A percentile compares a stretch with the other conserved stretches of the same genome.
Evolutionary conservation across 2,329 filamentous ascomycete species (phyloP).

Genomic region (Exserohilum rostratum): DNA sequence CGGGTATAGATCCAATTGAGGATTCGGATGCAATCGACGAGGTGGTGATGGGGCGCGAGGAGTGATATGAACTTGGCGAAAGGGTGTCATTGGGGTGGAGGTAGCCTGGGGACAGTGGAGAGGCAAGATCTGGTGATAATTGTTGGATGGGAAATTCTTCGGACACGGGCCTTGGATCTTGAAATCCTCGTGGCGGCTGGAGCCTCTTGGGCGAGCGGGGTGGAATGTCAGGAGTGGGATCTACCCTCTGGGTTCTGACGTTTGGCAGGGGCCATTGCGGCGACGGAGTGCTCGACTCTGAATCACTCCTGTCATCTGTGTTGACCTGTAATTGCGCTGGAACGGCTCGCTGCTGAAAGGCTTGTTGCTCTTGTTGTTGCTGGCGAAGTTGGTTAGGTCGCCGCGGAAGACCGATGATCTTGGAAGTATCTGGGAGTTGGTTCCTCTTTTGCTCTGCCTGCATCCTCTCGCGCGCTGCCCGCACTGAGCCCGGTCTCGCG

Average conservation of each 20-base stretch:
- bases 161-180: constrained; percentile 49
- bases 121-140: constrained; percentile 30
- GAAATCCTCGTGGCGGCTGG: constrained; percentile 45
- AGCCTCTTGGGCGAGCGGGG: constrained; percentile 39
- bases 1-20: constrained; percentile 50
- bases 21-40: constrained; percentile 50
- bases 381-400: constrained; percentile 44
- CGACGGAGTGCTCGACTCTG: constrained; percentile 38
- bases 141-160: constrained; percentile 45
- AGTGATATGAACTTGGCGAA: constrained; percentile 38
- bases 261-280: constrained; percentile 57
- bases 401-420: constrained; percentile 44
- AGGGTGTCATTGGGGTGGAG: constrained; percentile 40
- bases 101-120: constrained; percentile 25
- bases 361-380: constrained; percentile 25
- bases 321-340: constrained; percentile 22
- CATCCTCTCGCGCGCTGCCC: constrained; percentile 45
- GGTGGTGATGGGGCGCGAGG: constrained; percentile 45
- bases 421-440: constrained; percentile 40
- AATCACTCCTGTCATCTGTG: constrained; percentile 20
- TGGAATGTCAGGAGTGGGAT: constrained; percentile 30
- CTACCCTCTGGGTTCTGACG: constrained; percentile 33
- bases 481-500: constrained; percentile 44
- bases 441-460: constrained; percentile 37
- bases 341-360: constrained; percentile 22